Evolutionary conservation across 257 asterid species (phyloP), one percentile per base, ranked within the genome.

Genomic region (Mentha longifolia): DNA sequence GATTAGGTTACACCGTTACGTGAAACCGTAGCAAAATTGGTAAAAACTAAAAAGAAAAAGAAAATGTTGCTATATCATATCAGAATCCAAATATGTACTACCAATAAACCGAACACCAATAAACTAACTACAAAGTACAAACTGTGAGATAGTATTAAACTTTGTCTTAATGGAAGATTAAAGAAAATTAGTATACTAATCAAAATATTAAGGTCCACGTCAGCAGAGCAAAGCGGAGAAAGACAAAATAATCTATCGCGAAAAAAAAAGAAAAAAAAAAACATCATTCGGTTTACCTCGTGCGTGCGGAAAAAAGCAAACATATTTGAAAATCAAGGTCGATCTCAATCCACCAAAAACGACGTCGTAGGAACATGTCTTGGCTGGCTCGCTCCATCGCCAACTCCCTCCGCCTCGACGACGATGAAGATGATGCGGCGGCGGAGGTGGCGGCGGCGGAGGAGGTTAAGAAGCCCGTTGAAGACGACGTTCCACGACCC

Each of bases 381-480:
- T 93, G 96, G 98, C 77, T 93, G 76, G 92, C 92, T 76, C 97
- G 96, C 74, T 91, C 98, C 80, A 82, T 93, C 57, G 85, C 89
- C 88, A 85, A 87, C 81, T 33, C 84, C 61, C 92, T 93, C 88
- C 90, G 80, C 67, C 89, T 90, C 76, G 95, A 87, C 65, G 95
- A 84, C 37, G 86, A 77, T 0, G 80, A 51, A 20, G 73, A 41
- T 5, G 77, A 39, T 8, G 55, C 50, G 17, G 61, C 47, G 84
- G 80, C 0, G n/a, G n/a, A n/a, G 55, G 66, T 0, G 61, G 49
- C 45, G 75, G 45, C 20, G 74, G 72, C 10, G 64, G 73, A 35
- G 35, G 76, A 43, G 19, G 78, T 57, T n/a, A 50, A 51, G 59
- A 55, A 50, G 61, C 65, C 52, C 50, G 61, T 25, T 13, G 59